phyloP scores from a whole-genome alignment of 805 yeast genomes.

The Myxozyma lipomycoides region DNA sequence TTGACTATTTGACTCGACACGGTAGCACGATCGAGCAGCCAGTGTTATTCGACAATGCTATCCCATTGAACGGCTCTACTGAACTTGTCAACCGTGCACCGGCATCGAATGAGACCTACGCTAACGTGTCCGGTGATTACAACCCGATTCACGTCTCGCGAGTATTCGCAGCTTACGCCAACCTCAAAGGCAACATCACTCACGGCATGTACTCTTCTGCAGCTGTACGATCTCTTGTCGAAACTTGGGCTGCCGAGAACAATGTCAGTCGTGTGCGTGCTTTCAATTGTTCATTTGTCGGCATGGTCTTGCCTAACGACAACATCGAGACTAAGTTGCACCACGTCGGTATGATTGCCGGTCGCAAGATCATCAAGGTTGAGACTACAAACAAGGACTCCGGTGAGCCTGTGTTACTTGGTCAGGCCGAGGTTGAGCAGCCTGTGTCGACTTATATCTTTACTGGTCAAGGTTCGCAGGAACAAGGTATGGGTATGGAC shows the following conservation, averaged over 20 bases:
- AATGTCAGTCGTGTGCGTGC: conserved; percentile 95
- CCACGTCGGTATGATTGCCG: conserved; percentile 98
- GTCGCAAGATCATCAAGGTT: conserved; percentile 93
- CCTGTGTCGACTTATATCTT: conserved; percentile 95
- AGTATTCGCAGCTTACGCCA: conserved; percentile 88
- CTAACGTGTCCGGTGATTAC: conserved; percentile 95
- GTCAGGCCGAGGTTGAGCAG: conserved; percentile 98
- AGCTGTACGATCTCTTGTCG: conserved; percentile 88
- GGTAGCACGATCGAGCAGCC: conserved; percentile 95
- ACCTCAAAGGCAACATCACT: conserved; percentile 94
- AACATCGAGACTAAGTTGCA: conserved; percentile 79
- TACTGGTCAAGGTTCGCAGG: conserved; percentile 99
- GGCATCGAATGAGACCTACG: conserved; percentile 92
- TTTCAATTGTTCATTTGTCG: conserved; percentile 82
- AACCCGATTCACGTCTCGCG: conserved; percentile 97
- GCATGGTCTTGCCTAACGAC: conserved; percentile 97
- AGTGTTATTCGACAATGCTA: conserved; percentile 79
- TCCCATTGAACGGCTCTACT: conserved; percentile 67
- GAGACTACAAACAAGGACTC: conserved; percentile 82
- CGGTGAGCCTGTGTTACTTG: conserved; percentile 70
- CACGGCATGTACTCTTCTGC: conserved; percentile 99
- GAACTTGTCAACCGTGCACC: conserved; percentile 56
- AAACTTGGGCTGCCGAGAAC: conserved; percentile 97
- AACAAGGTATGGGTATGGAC: conserved; percentile 99
- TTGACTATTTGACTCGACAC: conserved; percentile 85